phyloP scores from a whole-genome alignment of 2,329 filamentous ascomycete species.

The Nothomitra cinnamomea region DNA sequence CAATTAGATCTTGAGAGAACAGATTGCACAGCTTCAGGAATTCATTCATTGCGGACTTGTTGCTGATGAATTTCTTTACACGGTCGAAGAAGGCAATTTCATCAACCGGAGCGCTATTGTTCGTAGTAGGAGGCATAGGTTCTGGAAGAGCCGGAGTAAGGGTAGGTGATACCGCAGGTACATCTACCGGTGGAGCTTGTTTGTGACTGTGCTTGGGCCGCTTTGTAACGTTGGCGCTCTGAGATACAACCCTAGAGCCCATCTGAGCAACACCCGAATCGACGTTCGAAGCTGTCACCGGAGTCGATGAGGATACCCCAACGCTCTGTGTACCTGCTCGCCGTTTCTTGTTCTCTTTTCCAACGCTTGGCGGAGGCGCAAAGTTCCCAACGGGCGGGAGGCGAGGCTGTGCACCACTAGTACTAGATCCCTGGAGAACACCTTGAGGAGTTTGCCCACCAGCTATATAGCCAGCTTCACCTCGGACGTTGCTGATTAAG shows the following conservation, averaged over 20 bases:
- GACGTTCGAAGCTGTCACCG: background rate
- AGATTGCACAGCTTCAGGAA: constrained; percentile 95
- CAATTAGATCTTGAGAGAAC: constrained; percentile 84
- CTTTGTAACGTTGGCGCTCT: constrained; percentile 21
- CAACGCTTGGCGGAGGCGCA: constrained; percentile 64
- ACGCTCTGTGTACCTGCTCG: constrained; percentile 31
- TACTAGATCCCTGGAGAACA: constrained; percentile 20
- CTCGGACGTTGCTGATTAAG: constrained; percentile 46
- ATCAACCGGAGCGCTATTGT: constrained; percentile 59
- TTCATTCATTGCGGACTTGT: constrained; percentile 83
- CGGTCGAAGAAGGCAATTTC: constrained; percentile 91
- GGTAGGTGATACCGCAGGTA: constrained; percentile 59
- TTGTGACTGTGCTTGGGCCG: constrained; percentile 60
- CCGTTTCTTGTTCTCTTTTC: constrained; percentile 82
- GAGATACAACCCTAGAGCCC: constrained; percentile 9
- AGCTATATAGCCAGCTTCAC: constrained; percentile 30
- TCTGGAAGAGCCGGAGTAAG: constrained; percentile 77
- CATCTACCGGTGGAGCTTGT: constrained; percentile 38
- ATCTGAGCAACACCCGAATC: constrained; percentile 9
- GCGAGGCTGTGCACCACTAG: constrained; percentile 22
- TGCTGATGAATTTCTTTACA: constrained; percentile 89
- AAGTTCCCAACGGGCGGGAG: constrained; percentile 94
- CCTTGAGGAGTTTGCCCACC: constrained; percentile 23
- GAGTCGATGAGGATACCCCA: background rate
- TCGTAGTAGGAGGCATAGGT: constrained; percentile 61